Evolutionary conservation across 2,329 filamentous ascomycete genomes (phyloP), one percentile per base, ranked within the genome.

Genomic region (Alternaria gaisen): DNA sequence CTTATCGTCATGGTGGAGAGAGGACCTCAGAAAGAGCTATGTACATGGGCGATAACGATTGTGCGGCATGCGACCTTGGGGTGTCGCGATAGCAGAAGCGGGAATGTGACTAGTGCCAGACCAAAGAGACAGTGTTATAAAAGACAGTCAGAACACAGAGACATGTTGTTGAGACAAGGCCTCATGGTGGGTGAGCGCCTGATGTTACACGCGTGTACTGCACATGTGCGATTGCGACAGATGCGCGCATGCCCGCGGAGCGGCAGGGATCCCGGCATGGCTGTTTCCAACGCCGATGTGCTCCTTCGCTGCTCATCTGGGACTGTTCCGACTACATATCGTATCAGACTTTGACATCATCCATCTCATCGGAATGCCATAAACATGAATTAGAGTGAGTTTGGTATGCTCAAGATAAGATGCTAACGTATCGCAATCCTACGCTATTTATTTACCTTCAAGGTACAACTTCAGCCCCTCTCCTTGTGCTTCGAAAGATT

Each of bases 401-500:
- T 38, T 20, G 16, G 14, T n/a, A 18, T 36, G 30, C 22, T 36
- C 16, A 30, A n/a, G 30, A 36, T 3, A 12, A 36, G 8, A 34
- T 16, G 18, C 12, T 48, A 30, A 16, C 3, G 5, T 12, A 10
- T 48, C 46, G 8, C 14, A 44, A 14, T 20, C 22, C 20, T 50
- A 20, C 8, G 20, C 8, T 42, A 24, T 8, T 26, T 26, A 54
- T 11, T n/a, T 30, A 32, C 55, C 32, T 34, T 65, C 60, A 12
- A 67, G 60, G 16, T 61, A 60, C 42, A 69, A 28, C 64, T 74
- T 77, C 38, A 76, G 53, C 7, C 70, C 74, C 46, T 64, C 41
- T 16, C 61, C 73, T 54, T 77, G 74, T 5, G 64, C 73, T 22
- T 72, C 68, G 50, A 77, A 76, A 3, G 63, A 64, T 22, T 65